Conservation (phyloP, 1,139 yeast species). For the Hansenula anomala region DNA sequence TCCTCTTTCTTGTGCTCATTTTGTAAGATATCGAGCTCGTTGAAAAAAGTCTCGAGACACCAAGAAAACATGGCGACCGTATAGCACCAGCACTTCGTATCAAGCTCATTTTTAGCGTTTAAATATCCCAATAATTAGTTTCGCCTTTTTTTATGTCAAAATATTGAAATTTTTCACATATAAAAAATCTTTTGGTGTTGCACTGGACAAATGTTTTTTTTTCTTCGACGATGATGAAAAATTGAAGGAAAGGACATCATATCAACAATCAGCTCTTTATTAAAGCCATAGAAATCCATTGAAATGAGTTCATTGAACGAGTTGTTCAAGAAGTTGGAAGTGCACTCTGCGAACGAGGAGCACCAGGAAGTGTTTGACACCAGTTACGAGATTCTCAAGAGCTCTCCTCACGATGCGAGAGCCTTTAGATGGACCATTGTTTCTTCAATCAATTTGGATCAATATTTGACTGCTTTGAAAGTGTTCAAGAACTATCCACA, state of each 20-base stretch:
- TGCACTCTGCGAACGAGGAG: constrained; percentile 40
- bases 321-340: constrained; percentile 40
- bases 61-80: neutral
- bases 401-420: constrained; percentile 39
- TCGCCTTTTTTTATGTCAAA: too few species aligned
- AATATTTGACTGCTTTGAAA: constrained; percentile 52
- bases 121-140: too few species aligned
- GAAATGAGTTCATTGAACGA: constrained; percentile 29
- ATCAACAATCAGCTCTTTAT: too few species aligned
- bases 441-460: constrained; percentile 69
- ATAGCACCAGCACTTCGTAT: neutral
- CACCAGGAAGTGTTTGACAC: constrained; percentile 42
- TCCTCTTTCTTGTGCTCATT: neutral
- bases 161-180: too few species aligned
- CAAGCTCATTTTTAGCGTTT: neutral
- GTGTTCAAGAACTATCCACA: constrained; percentile 39
- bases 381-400: constrained; percentile 36
- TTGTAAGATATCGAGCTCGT: neutral
- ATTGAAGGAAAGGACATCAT: too few species aligned
- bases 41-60: neutral
- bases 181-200: too few species aligned
- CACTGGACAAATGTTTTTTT: too few species aligned
- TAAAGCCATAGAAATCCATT: too few species aligned
- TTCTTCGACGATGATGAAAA: too few species aligned
- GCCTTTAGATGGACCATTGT: constrained; percentile 62